Base-by-base conservation (phyloP, 495 filamentous ascomycete species). In the Cairneyella variabilis region DNA sequence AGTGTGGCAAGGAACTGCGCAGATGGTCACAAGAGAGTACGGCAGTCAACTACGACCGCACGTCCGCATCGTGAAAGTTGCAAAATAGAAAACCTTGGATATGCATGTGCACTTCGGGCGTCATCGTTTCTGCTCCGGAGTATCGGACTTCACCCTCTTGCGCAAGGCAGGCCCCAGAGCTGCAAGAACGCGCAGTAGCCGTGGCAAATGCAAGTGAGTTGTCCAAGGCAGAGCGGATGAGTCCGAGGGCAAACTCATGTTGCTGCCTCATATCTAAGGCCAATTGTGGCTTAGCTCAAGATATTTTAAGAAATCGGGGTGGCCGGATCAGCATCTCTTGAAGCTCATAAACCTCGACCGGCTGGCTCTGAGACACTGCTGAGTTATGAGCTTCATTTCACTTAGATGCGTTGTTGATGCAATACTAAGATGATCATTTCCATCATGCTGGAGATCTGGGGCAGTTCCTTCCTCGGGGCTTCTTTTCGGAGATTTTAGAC, bases 81-180 rank as follows among this genome's bases (percentile, higher is more conserved):
- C 21, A 8, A 9, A 8, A 20, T 25, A 22, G 41, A 21, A 17
- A 2, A 47, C 12, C 17, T 3, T 3, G 16, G 26, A 36, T 48
- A 48, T n/a, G 47, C 11, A 23, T 22, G 12, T 25, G 17, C 18
- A 21, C 51, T 54, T 46, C 51, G 51, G 51, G 30, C 51, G 42
- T 54, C 37, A 54, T 54, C 51, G 51, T 25, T 45, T 32, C 20
- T 39, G 37, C n/a, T n/a, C n/a, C n/a, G n/a, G n/a, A n/a, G n/a
- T n/a, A n/a, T n/a, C n/a, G n/a, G n/a, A n/a, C n/a, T n/a, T n/a
- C n/a, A n/a, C n/a, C n/a, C n/a, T n/a, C n/a, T n/a, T n/a, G n/a
- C n/a, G n/a, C n/a, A n/a, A 17, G 16, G 20, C 23, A 16, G 41
- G 3, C 41, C 20, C 26, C 41, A 44, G 14, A 9, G 40, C 40